Evolutionary conservation across 139 green algal genomes (phyloP), one percentile per base, ranked within the genome.

Genomic region (Coelastrella sp.): DNA sequence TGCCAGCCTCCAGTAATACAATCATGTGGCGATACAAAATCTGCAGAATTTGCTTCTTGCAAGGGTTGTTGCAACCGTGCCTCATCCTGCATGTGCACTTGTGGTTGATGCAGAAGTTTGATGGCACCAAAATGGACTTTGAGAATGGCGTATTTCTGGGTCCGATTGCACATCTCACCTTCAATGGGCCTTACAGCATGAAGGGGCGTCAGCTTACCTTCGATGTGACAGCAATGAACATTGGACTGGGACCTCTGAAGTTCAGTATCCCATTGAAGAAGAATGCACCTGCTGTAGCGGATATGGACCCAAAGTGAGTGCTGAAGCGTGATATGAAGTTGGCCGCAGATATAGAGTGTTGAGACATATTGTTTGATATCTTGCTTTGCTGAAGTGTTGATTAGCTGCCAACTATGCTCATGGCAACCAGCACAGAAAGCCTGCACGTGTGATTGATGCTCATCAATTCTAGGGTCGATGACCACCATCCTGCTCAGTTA

Each of bases 101-200:
- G n/a, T n/a, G n/a, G n/a, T n/a, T n/a, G n/a, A n/a, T 71, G 72
- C 83, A 92, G 89, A 89, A 89, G 34, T 92, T 90, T 53, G 85
- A 92, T 50, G 64, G 13, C 3, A 25, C 3, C 2, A 73, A 79
- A 0, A 27, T 38, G 17, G 84, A 63, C 38, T 93, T 93, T 80
- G 85, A 90, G 66, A 93, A 93, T 41, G 90, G 90, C 40, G 85
- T 93, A 41, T 93, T 93, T 72, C 72, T 93, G 2, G 88, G 88
- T 5, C 63, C 69, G 15, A 38, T 91, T 9, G 86, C 78, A 3
- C 72, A 51, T 53, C 81, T 93, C 23, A 91, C 86, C 0, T 91
- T 93, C 86, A 89, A 88, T 53, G 90, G 86, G 1, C 85, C 85
- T 0, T 92, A 85, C 41, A 15, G 35, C 3, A 78, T 89, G 63